Base-by-base conservation (phyloP, 2,329 filamentous ascomycete genomes). In the Calonectria pauciramosa region DNA sequence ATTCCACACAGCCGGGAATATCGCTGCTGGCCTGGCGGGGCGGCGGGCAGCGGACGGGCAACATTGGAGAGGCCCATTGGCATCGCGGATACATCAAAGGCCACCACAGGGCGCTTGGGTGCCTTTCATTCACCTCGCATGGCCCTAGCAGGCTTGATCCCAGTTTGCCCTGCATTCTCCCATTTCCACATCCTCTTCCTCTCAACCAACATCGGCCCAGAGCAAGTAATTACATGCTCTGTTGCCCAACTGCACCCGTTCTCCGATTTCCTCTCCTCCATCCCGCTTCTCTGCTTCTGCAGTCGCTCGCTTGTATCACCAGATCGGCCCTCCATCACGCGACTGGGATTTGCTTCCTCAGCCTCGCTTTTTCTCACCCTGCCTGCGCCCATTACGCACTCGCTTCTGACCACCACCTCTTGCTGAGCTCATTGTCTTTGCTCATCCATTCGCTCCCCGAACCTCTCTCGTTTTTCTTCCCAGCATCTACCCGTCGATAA, bases 1-100 rank as follows among this genome's bases (percentile, higher is more conserved):
- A 65, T 71, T 41, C 68, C 68, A 52, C 68, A 30, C 20, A 54
- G 60, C 68, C 60, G 68, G 68, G 68, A 66, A 56, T 52, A 71
- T 63, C 68, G 59, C 68, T 71, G 68, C 68, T 66, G 47, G 36
- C 13, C 41, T 49, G 36, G 67, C 36, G 44, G 68, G 44, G 68
- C 54, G 30, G 54, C 68, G n/a, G 30, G 67, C 38, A n/a, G 5
- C n/a, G 32, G 59, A 63, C 49, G 49, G 60, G 60, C 60, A 47
- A 65, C 23, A 65, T 71, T 56, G 51, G 28, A 49, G 44, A 38
- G 38, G 60, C 38, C 60, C 44, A 65, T 71, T 47, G 54, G 54
- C 52, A 72, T 72, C 70, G 64, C 59, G 30, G 52, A 52, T 30
- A 41, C 32, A 41, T 52, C 59, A 63, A 49, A 60, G 64, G 30